A percentile compares a stretch with the other conserved stretches of the same genome.
Conservation (phyloP, 2,329 filamentous ascomycete genomes). For the Ceratocystis lukuohia region DNA sequence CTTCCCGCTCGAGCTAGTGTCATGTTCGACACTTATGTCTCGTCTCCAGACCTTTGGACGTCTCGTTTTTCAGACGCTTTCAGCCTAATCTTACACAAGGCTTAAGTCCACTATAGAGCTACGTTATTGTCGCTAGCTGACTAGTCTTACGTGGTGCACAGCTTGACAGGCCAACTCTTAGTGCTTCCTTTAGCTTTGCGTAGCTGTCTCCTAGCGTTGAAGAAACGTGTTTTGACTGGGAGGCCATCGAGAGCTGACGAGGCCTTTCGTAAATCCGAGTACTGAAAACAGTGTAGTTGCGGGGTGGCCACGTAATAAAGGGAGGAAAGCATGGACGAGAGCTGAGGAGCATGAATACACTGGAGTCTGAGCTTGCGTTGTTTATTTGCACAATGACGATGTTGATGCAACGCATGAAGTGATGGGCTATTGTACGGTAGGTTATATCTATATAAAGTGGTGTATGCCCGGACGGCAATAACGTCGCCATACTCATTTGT, state of each 20-base stretch:
- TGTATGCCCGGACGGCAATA: background rate
- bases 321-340: background rate
- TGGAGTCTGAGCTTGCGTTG: background rate
- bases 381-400: background rate
- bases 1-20: too few relatives aligned
- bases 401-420: background rate
- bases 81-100: background rate
- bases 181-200: background rate
- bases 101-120: background rate
- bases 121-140: background rate
- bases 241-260: constrained; percentile 10
- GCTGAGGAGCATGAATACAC: background rate
- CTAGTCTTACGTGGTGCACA: background rate
- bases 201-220: background rate
- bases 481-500: too few relatives aligned
- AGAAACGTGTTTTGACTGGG: background rate
- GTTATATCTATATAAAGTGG: background rate
- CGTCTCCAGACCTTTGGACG: background rate
- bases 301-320: constrained; percentile 11
- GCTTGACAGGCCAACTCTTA: background rate
- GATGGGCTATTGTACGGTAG: background rate
- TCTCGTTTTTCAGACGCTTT: background rate
- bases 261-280: constrained; percentile 9
- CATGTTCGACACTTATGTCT: background rate
- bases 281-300: constrained; percentile 10